Base-by-base conservation (phyloP, 345 rosid genomes). In the Heritiera fomes region DNA sequence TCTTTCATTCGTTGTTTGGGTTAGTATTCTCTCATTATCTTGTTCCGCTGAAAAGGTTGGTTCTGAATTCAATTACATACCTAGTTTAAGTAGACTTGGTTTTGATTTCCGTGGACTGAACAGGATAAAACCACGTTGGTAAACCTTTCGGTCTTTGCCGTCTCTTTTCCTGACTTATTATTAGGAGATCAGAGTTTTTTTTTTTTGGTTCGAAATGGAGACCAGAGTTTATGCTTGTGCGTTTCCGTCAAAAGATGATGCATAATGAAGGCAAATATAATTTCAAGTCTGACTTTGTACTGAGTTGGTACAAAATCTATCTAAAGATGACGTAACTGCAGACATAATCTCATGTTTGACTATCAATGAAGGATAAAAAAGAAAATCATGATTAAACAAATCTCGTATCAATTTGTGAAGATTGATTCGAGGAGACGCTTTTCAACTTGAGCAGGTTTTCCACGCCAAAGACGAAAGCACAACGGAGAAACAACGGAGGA, bases 1-100 rank as follows among this genome's bases (percentile, higher is more conserved):
- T 79, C 50, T 70, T 13, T 73, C 76, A 60, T 77, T 80, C 60
- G 75, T 80, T 77, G 75, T 58, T 17, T 34, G 41, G 71, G 14
- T 47, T 13, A 70, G 58, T 23, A 40, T 47, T 69, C 18, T n/a
- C 7, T 5, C 53, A 20, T 67, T 69, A 46, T 69, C 30, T 69
- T 69, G 50, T 62, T 53, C 50, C 15, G 4, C 15, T 10, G 23
- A 52, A 71, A 70, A 23, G 18, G 67, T 11, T 62, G 47, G 17
- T 49, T 70, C 46, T 20, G 32, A 41, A 62, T 53, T 46, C 30
- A 38, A 32, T 52, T 23, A 23, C 28, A 23, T 23, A 23, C 28
- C 28, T 23, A 23, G 28, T 23, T 23, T 23, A 23, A 23, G 28
- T 23, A 23, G 28, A 23, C 28, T 23, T 23, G 0, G 15, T 50